Conservation (phyloP, 2,329 filamentous ascomycete species). For the Hymenoscyphus infarciens region DNA sequence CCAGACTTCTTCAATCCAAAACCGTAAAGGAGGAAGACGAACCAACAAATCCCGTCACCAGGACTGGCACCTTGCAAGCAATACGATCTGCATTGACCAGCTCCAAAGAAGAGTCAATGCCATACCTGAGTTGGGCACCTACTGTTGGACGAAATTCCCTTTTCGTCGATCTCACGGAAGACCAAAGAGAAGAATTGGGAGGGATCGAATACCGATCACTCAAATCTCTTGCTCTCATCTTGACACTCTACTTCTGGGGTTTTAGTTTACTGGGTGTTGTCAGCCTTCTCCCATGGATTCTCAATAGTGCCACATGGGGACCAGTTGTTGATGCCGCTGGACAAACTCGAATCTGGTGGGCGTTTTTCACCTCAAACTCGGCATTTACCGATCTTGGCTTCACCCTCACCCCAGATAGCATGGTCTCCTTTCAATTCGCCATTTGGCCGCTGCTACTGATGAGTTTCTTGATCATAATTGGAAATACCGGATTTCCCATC, state of each 20-base stretch:
- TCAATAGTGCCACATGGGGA: conserved; percentile 59
- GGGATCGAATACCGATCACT: conserved; percentile 94
- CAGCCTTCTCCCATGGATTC: conserved; percentile 77
- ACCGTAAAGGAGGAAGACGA: conserved; percentile 32
- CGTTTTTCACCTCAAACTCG: conserved; percentile 81
- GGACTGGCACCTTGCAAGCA: conserved; percentile 49
- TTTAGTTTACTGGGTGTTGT: conserved; percentile 76
- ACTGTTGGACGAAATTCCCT: conserved; percentile 91
- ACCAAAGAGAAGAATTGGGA: conserved; percentile 90
- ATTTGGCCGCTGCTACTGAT: conserved; percentile 72
- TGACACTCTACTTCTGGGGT: conserved; percentile 76
- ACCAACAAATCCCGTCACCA: conserved; percentile 11
- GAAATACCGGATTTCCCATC: conserved; percentile 92
- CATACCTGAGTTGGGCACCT: conserved; percentile 91
- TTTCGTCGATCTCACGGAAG: conserved; percentile 82
- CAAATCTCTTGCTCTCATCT: conserved; percentile 76
- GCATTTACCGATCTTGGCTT: conserved; percentile 95
- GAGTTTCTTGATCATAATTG: conserved; percentile 85
- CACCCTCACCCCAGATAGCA: conserved; percentile 87
- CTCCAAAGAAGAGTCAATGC: conserved; percentile 60
- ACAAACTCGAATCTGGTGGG: conserved; percentile 79
- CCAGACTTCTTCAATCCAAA: conserved; percentile 37
- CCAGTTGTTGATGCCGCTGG: conserved; percentile 58
- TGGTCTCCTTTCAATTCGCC: conserved; percentile 81
- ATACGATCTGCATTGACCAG: conserved; percentile 45